Evolutionary conservation across 2,329 filamentous ascomycete species (phyloP).

Genomic region (Rhexocercosporidium sp.): DNA sequence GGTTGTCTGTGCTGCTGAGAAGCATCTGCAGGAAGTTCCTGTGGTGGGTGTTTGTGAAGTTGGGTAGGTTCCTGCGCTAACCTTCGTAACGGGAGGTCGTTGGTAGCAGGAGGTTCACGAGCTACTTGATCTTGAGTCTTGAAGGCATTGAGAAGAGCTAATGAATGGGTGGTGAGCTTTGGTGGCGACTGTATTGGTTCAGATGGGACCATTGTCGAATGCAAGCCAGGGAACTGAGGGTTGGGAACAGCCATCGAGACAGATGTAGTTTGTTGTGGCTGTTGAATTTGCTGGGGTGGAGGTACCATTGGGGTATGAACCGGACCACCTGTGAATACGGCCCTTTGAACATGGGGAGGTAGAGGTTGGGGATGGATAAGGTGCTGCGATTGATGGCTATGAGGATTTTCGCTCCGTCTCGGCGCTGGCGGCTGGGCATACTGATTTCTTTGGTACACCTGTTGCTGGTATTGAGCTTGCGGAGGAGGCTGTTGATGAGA

Average conservation of each 20-base stretch:
- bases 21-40: slow-evolving; percentile 39
- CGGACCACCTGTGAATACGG: slow-evolving; percentile 51
- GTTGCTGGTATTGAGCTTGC: slow-evolving; percentile 13
- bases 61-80: slow-evolving; percentile 22
- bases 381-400: slow-evolving; percentile 41
- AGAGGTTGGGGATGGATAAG: slow-evolving; percentile 44
- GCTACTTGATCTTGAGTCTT: slow-evolving; percentile 39
- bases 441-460: slow-evolving; percentile 19
- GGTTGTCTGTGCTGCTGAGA: slow-evolving; percentile 20
- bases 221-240: slow-evolving; percentile 37
- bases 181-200: slow-evolving; percentile 32
- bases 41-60: slow-evolving; percentile 22
- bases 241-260: slow-evolving; percentile 22
- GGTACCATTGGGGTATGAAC: slow-evolving; percentile 41
- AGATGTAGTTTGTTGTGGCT: slow-evolving; percentile 14
- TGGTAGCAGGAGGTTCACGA: slow-evolving; percentile 18
- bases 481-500: slow-evolving; percentile 19
- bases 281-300: slow-evolving; percentile 38
- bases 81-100: slow-evolving; percentile 28
- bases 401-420: slow-evolving; percentile 34
- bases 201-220: slow-evolving; percentile 37
- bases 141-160: slow-evolving; percentile 53
- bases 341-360: slow-evolving; percentile 61
- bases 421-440: slow-evolving; percentile 18
- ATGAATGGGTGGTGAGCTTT: slow-evolving; percentile 49